A percentile compares a stretch with the other conserved stretches of the same genome.
phyloP scores from a whole-genome alignment of 2,329 filamentous ascomycete species.

The Helotiales sp. region DNA sequence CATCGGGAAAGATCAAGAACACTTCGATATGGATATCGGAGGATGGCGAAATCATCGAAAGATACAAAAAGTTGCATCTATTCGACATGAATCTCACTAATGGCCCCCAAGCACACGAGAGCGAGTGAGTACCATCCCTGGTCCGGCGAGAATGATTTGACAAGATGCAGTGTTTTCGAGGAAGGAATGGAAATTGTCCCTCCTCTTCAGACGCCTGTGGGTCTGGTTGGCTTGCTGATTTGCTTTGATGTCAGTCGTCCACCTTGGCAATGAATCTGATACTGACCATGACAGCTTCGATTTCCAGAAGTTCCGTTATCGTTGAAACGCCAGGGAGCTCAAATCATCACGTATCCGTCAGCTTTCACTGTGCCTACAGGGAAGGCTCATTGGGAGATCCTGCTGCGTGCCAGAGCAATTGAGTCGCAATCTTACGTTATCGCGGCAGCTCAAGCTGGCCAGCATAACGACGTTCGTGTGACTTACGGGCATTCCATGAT shows the following conservation, averaged over 20 bases:
- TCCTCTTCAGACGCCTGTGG: conserved; percentile 14
- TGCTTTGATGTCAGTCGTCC: conserved; percentile 17
- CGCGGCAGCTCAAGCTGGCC: conserved; percentile 18
- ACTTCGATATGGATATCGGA: conserved; percentile 17
- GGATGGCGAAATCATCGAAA: conserved; percentile 12
- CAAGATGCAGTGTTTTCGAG: conserved; percentile 10
- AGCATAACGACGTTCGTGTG: conserved; percentile 15
- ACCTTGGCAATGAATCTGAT: background rate
- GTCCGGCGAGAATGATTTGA: background rate
- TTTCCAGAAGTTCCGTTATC: conserved; percentile 19
- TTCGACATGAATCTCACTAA: conserved; percentile 21
- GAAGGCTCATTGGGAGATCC: conserved; percentile 17
- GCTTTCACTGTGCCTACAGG: conserved; percentile 20
- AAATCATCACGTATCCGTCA: conserved; percentile 20
- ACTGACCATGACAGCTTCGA: conserved; percentile 8
- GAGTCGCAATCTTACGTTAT: conserved; percentile 20
- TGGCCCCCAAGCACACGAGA: conserved; percentile 15
- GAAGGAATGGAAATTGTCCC: conserved; percentile 15
- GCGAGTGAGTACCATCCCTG: conserved; percentile 13
- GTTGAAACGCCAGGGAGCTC: conserved; percentile 15
- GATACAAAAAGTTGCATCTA: conserved; percentile 21
- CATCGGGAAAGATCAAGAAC: conserved; percentile 16
- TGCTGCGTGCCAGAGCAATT: conserved; percentile 19
- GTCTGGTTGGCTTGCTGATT: conserved; percentile 15
- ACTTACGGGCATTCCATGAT: conserved; percentile 20